phyloP scores from a whole-genome alignment of 495 filamentous ascomycete species.

The Apiosordaria backusii region DNA sequence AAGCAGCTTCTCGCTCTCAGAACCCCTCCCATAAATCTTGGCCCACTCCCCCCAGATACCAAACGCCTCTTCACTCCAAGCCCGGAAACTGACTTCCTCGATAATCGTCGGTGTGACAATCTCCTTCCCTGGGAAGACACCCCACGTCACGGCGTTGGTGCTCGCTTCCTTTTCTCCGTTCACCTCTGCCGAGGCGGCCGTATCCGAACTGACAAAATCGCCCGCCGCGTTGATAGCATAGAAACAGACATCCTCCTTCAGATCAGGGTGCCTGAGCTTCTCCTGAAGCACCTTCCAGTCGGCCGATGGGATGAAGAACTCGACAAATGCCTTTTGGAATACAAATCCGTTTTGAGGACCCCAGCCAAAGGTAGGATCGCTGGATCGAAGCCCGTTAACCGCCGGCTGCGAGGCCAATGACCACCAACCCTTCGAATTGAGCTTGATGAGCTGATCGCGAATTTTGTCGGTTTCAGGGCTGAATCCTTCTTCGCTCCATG shows the following conservation, averaged over 20 bases:
- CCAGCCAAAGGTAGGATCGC: slow-evolving; percentile 86
- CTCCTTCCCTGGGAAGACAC: slow-evolving; percentile 92
- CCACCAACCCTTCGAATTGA: slow-evolving; percentile 91
- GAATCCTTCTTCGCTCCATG: slow-evolving; percentile 90
- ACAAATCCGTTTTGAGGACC: slow-evolving; percentile 90
- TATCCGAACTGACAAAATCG: slow-evolving; percentile 65
- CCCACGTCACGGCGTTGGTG: slow-evolving; percentile 97
- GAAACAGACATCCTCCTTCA: slow-evolving; percentile 67
- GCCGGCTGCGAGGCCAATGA: slow-evolving; percentile 95
- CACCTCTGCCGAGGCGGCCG: slow-evolving; percentile 17
- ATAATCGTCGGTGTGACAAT: slow-evolving; percentile 98
- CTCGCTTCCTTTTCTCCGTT: slow-evolving; percentile 43
- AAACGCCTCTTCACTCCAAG: slow-evolving; percentile 95
- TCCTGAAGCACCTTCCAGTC: slow-evolving; percentile 66
- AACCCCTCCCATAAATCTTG: slow-evolving; percentile 68
- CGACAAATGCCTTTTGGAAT: slow-evolving; percentile 97
- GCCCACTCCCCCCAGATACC: slow-evolving; percentile 94
- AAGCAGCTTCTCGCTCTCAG: slow-evolving; percentile 63
- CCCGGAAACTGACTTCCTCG: slow-evolving; percentile 89
- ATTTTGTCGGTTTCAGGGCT: slow-evolving; percentile 83
- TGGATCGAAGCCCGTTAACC: slow-evolving; percentile 75
- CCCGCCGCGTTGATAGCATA: slow-evolving; percentile 75
- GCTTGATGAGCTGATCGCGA: slow-evolving; percentile 61
- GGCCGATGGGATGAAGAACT: slow-evolving; percentile 75
- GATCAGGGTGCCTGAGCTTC: slow-evolving; percentile 53